Conservation (phyloP, 352 stramenopile species). For the Thraustochytrium striatum region DNA sequence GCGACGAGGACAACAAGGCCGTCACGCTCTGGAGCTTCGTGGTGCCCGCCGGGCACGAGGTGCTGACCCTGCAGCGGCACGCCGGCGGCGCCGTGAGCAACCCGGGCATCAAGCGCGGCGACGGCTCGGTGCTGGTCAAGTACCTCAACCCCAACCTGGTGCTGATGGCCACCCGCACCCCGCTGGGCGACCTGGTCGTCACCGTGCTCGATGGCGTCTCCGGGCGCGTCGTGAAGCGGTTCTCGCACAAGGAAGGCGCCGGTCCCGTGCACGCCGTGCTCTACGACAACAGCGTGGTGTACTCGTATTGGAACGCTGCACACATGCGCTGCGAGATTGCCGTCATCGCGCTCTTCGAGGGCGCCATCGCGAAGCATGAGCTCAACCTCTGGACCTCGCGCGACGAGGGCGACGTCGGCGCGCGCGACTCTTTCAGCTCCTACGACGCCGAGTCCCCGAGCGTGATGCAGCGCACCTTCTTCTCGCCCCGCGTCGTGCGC, state of each 20-base stretch:
- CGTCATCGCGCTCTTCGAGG: conserved; percentile 84
- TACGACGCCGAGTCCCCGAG: conserved; percentile 79
- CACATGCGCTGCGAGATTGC: conserved; percentile 66
- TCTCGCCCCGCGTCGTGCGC: conserved; percentile 77
- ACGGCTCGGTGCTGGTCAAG: conserved; percentile 93
- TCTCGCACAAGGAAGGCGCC: conserved; percentile 62
- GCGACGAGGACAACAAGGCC: not conserved
- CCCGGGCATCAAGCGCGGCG: conserved; percentile 60
- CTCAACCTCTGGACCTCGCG: conserved; percentile 87
- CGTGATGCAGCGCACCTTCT: conserved; percentile 90
- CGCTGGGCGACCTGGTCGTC: conserved; percentile 56
- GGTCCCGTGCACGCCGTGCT: conserved; percentile 62
- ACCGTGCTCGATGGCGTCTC: conserved; percentile 89
- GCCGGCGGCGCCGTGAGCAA: conserved; percentile 8
- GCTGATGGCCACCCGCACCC: conserved; percentile 60
- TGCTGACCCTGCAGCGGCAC: not conserved
- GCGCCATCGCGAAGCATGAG: conserved; percentile 88
- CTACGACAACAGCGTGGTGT: conserved; percentile 92
- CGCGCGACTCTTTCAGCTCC: conserved; percentile 70
- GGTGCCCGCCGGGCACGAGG: not conserved
- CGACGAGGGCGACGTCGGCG: conserved; percentile 65
- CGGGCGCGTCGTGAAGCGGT: conserved; percentile 83
- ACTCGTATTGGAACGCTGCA: conserved; percentile 89
- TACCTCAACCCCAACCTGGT: conserved; percentile 95
- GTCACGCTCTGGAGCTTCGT: conserved; percentile 15